Evolutionary conservation across 2,329 filamentous ascomycete species (phyloP), one percentile per base, ranked within the genome.

Genomic region (Coniochaeta sp.): DNA sequence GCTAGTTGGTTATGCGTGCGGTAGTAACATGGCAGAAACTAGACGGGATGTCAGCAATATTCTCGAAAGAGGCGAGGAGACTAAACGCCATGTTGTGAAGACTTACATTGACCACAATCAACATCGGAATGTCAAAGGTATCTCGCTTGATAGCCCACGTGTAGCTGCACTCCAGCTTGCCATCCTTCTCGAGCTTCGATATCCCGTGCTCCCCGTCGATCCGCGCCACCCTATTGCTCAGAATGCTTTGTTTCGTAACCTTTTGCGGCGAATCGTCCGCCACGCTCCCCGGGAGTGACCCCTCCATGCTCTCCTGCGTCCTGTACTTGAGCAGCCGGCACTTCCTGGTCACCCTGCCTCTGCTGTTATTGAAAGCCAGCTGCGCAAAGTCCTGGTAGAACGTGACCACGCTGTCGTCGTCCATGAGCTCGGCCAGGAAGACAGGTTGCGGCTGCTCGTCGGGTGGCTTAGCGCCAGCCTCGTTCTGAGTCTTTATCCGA

Each of bases 91-190:
- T n/a, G n/a, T n/a, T n/a, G 38, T 5, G 38, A 11, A 19, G 9
- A 88, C 93, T 88, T 74, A 97, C 95, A 78, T 97, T 97, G 80
- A 98, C 93, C 70, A 97, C 90, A 74, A 98, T 96, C 77, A 98
- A 81, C 91, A 97, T 96, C 24, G 95, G 95, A 74, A 98, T 96
- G 77, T 98, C 93, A 77, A 98, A 98, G 44, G 95, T 91, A 74
- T 99, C 95, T 64, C 93, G 83, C 77, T 96, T 96, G 64, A 98
- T 93, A 64, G 91, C 93, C 93, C 93, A 98, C 77, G 91, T 96
- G 76, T 96, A 96, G 68, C 90, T 92, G 77, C 93, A 97, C 71
- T 96, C 90, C 61, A 98, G 89, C 75, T 95, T 93, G 59, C 93
- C 93, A 69, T 96, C 92, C 71, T 86, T 89, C 69, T 90, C 91